Base-by-base conservation (phyloP, 2,329 filamentous ascomycete genomes). In the Claviceps sorghi region DNA sequence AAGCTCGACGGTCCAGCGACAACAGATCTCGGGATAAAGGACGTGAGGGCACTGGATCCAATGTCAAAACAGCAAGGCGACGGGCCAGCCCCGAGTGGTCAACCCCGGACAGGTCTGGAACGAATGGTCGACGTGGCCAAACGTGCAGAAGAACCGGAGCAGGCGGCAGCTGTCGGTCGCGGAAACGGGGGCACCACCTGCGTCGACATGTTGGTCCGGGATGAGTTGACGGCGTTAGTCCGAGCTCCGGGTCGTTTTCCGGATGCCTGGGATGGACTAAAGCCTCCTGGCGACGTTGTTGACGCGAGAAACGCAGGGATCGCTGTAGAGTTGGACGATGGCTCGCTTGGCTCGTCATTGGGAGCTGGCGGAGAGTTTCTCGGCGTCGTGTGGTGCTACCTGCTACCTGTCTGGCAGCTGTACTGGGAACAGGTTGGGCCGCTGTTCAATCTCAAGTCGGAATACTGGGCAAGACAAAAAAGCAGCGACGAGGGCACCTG, bases 381-480 rank as follows among this genome's bases (percentile, higher is more conserved):
- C 8, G 40, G 34, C 7, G 15, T 49, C 22, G 45, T 41, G 19
- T 49, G 53, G 49, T 55, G 53, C 46, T 49, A 53, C 30, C n/a
- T 55, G 29, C 22, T 53, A 10, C 51, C 49, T 13, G 45, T 53
- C 17, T 51, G 50, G 38, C 41, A 44, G n/a, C 44, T 63, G 30
- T 73, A 70, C 58, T 70, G 62, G 67, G 53, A 52, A 42, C 54
- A 66, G 13, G 63, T 72, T 17, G 58, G 58, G 48, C 70, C 70
- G 2, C 67, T 72, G 13, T 69, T 74, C 53, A 59, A 70, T 57
- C 55, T 58, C 8, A 56, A 61, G 2, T 72, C 70, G 30, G 59
- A 63, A 34, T 61, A 67, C 51, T 67, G 69, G 65, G 52, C 57
- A 51, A 56, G 60, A 40, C 57, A 60, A 29, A 56, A 54, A 29